phyloP scores from a whole-genome alignment of 2,329 filamentous ascomycete genomes.

The Neobulgaria alba region DNA sequence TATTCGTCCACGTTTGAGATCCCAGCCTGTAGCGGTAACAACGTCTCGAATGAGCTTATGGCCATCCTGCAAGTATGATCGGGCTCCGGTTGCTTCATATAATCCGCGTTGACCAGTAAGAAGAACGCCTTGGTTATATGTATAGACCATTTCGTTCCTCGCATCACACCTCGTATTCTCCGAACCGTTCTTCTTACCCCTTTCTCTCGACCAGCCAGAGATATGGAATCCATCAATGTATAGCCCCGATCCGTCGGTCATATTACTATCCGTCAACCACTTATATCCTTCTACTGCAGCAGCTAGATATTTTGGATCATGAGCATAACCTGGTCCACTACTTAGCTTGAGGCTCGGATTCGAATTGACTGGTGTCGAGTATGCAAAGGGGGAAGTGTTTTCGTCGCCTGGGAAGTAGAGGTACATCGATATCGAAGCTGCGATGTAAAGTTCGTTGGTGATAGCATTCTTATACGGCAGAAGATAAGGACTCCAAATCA shows the following conservation, averaged over 20 bases:
- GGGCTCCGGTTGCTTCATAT: constrained; percentile 68
- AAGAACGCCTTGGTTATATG: constrained; percentile 91
- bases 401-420: constrained; percentile 75
- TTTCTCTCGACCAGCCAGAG: constrained; percentile 44
- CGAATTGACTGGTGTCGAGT: constrained; percentile 11
- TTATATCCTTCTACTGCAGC: constrained; percentile 70
- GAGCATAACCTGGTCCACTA: constrained; percentile 25
- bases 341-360: neutral
- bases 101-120: constrained; percentile 73
- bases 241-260: constrained; percentile 68
- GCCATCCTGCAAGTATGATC: constrained; percentile 66
- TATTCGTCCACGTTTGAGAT: constrained; percentile 32
- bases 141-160: constrained; percentile 84
- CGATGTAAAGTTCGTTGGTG: constrained; percentile 84
- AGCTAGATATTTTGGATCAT: constrained; percentile 55
- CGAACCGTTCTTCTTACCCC: constrained; percentile 36
- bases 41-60: constrained; percentile 68
- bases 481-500: constrained; percentile 80
- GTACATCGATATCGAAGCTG: constrained; percentile 83
- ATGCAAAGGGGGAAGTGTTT: constrained; percentile 59
- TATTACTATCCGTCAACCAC: constrained; percentile 72
- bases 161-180: constrained; percentile 67
- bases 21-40: constrained; percentile 72
- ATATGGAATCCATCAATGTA: constrained; percentile 90
- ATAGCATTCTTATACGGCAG: constrained; percentile 92